Base-by-base conservation (phyloP, 768 basidiomycete genomes). In the Naganishia vishniacii region DNA sequence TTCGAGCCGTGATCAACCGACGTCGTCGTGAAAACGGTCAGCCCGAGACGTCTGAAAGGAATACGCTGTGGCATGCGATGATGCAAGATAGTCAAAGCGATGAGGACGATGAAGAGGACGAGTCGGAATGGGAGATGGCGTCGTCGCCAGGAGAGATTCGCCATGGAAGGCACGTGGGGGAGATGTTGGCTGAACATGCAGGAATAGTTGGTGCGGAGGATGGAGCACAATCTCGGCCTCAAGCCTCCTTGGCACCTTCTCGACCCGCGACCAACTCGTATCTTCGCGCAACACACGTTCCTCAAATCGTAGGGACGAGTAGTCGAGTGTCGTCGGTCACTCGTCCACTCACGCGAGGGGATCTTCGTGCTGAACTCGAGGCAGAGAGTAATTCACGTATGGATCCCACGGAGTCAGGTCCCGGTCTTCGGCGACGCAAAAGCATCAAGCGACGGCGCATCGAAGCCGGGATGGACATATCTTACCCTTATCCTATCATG, bases 371-470 rank as follows among this genome's bases (percentile, higher is more conserved):
- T 18, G 53, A 9, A 11, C 20, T n/a, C 20, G 59, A 28, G 42
- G 59, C 12, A 16, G 28, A 46, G 25, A n/a, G 45, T 42, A 16
- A 26, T 45, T 18, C 20, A 12, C 59, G 13, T 23, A 15, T n/a
- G 9, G 42, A 61, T 9, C 13, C n/a, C 1, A 34, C 28, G 4
- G 45, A 28, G 23, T 48, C 31, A 7, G 60, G 34, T 20, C 32
- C 46, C 18, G 37, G 60, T 37, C 60, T 47, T 26, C 34, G 46
- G 18, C 60, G 60, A 3, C 45, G 60, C 16, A 61, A 48, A 31
- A 61, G 45, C n/a, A 61, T 61, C 46, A 60, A 61, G 16, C 26
- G 60, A 32, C 60, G 60, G 25, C 45, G 47, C 15, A 26, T 48
- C 46, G 60, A 48, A 31, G 37, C 32, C 13, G 47, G 34, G 20